Evolutionary conservation across 441 rosid species (phyloP), one percentile per base, ranked within the genome.

Genomic region (Rhodomyrtus psidioides): DNA sequence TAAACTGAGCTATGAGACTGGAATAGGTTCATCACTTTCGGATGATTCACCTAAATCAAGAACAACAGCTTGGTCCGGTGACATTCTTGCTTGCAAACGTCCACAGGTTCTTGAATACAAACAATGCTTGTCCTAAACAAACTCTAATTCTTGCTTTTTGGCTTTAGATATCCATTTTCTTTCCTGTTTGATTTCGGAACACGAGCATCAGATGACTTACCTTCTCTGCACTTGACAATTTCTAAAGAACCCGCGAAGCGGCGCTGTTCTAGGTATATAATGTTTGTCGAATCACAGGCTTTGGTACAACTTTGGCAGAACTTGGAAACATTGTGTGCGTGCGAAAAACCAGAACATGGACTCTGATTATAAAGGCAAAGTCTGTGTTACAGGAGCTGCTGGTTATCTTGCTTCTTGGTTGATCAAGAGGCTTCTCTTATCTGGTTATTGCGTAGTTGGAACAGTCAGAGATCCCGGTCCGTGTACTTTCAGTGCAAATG

Each of bases 341-440:
- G 76, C 10, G 46, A 19, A 65, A 19, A 65, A 34, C 76, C 34
- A 65, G 76, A 65, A 19, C 42, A 65, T 65, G 76, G 49, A 65
- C 34, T 65, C 76, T 34, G 59, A 28, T 16, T 53, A 17, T 53
- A 91, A 91, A 84, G 93, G 92, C 60, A 92, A 90, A 89, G 95
- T 95, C 12, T 95, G 98, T 85, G 97, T 94, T 26, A 95, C 98
- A 0, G 99, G 97, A 6, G 97, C 96, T 85, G 90, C 98, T 81
- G 98, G 98, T 30, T 96, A 89, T 89, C 90, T 96, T 42, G 98
- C 98, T 58, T 94, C 98, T 74, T 96, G 98, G 98, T 94, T 96
- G 51, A 91, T 94, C 49, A 96, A 95, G 93, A 91, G 95, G 49
- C 96, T 96, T 74, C 97, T 95, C 81, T 88, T 87, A 27, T 91